Evolutionary conservation across 768 basidiomycete species (phyloP), one percentile per base, ranked within the genome.

Genomic region (Trametes cinnabarina): DNA sequence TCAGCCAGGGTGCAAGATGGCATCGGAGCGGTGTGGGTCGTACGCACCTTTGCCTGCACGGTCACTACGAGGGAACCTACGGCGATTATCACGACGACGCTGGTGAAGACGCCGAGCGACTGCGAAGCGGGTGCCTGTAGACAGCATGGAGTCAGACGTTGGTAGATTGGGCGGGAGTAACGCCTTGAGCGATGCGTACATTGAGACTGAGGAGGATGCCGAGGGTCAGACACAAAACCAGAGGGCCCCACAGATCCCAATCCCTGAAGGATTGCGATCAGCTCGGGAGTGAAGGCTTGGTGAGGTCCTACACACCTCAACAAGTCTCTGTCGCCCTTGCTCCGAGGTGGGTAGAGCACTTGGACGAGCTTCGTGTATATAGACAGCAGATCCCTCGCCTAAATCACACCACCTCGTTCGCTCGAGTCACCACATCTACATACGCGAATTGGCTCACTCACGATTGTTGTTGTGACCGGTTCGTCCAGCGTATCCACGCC

Each of bases 201-300:
- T 91, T 92, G 44, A 93, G 74, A 68, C 91, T 94, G 19, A 96
- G 82, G 79, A 94, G 87, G 42, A 92, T 87, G 51, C 87, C 90
- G 12, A 95, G 81, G 39, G 82, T 71, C 52, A 95, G 78, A 65
- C 88, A 92, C 39, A 94, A 79, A 23, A 98, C 79, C 3, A 98
- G 78, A 11, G 95, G 95, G 3, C 95, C 95, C 96, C 96, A 98
- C 23, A 98, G 80, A 73, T 98, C 96, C 96, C 95, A 98, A 69
- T 98, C 95, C 62, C 94, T 94, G 68, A 20, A 50, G 20, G 6
- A 46, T 11, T 12, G 22, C 14, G 8, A 4, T 30, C 37, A 30
- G 37, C 1, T 2, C 17, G 15, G 12, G n/a, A 39, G 41, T 17
- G 30, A 28, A 63, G 28, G 4, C n/a, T 41, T 6, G 12, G 30